Evolutionary conservation across 176 grass and related monocot genomes (phyloP), one percentile per base, ranked within the genome.

Genomic region (Musa acuminata): DNA sequence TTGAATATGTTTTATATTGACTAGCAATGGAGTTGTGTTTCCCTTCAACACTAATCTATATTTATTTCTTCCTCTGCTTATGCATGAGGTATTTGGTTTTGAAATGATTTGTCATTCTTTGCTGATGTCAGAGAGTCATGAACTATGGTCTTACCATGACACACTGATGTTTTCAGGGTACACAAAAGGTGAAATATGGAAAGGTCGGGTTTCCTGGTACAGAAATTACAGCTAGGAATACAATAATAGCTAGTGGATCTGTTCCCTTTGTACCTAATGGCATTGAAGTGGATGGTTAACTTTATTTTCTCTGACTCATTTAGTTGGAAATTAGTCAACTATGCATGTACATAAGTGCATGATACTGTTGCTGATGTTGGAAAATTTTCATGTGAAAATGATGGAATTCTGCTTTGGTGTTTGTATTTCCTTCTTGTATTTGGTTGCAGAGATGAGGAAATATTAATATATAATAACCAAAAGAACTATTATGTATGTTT

Each of bases 241-340:
- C 91, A 62, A 93, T 97, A 77, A 97, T 97, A 82, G 90, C 90
- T 20, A 97, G 90, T 71, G 90, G 90, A 55, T 97, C 94, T 73
- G 83, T 89, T 80, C 94, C 94, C 75, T 93, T 97, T 87, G 90
- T 93, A 77, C 94, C 94, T 11, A 91, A 97, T 82, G 94, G 94
- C 77, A 97, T 97, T 69, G 90, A 97, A 88, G 67, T 97, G 88
- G 90, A 93, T 82, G 87, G 94, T 97, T 87, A 83, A 9, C 73
- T 52, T 50, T 85, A 57, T 49, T 67, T 86, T 23, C 51, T 67
- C 73, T 27, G 49, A 78, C 23, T 72, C 14, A 49, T 75, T 59
- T 53, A 83, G 70, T 77, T 79, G 62, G 53, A 84, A 35, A 74
- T 80, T 77, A 52, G 27, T 63, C 75, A 66, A 13, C 35, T 62